phyloP scores from a whole-genome alignment of 2,329 filamentous ascomycete genomes.

The Penicillium sp. region DNA sequence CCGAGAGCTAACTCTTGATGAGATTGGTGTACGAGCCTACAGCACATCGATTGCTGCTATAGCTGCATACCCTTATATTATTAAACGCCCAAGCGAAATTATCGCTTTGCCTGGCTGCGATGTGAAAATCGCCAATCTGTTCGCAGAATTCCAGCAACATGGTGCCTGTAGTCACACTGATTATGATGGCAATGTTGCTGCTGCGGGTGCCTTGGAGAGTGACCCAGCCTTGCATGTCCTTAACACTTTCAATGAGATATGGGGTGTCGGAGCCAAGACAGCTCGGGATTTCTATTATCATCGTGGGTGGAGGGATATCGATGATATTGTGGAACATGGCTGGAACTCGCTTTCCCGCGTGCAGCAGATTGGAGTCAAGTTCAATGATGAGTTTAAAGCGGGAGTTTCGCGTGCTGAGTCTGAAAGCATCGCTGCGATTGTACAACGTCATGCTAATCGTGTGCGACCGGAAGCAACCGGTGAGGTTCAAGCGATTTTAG shows the following conservation, averaged over 20 bases:
- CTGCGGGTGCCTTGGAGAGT: conserved; percentile 63
- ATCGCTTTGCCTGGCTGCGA: conserved; percentile 74
- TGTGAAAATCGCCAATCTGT: conserved; percentile 74
- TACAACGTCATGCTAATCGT: conserved; percentile 67
- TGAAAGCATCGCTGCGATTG: conserved; percentile 63
- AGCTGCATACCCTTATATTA: conserved; percentile 71
- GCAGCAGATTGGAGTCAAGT: conserved; percentile 93
- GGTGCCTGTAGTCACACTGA: conserved; percentile 27
- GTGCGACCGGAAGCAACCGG: conserved; percentile 52
- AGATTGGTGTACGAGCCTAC: conserved; percentile 81
- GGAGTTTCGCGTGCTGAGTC: conserved; percentile 74
- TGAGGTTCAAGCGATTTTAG: conserved; percentile 64
- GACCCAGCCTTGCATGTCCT: conserved; percentile 67
- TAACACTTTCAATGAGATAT: conserved; percentile 76
- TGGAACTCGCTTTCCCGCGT: conserved; percentile 74
- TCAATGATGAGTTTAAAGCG: conserved; percentile 78
- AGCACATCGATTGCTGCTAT: conserved; percentile 82
- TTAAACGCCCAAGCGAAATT: conserved; percentile 49
- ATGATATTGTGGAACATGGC: conserved; percentile 81
- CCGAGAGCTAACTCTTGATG: conserved; percentile 70
- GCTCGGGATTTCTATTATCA: conserved; percentile 78
- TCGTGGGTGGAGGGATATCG: conserved; percentile 76
- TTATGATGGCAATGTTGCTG: conserved; percentile 58
- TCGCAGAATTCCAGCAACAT: conserved; percentile 67
- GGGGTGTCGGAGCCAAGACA: conserved; percentile 84